Evolutionary conservation across 1,139 yeast species (phyloP).

Genomic region (Groenewaldozyma auringiensis): DNA sequence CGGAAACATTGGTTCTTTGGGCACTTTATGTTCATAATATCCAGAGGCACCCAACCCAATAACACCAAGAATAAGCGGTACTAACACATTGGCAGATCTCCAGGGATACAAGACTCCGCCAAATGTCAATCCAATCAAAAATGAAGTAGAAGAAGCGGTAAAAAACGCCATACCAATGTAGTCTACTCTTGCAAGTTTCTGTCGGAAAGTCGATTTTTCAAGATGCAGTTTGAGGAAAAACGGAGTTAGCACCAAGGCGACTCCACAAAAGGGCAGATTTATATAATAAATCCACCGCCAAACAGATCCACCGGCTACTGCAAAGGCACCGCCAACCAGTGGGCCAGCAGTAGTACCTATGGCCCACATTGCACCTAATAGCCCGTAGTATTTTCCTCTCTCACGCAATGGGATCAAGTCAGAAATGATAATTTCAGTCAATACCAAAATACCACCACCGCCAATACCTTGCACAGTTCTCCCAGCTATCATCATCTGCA

Average conservation of each 20-base stretch:
- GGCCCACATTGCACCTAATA: conserved; percentile 46
- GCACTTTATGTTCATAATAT: conserved; percentile 41
- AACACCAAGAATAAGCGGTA: conserved; percentile 47
- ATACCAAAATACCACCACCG: conserved; percentile 58
- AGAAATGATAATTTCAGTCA: conserved; percentile 50
- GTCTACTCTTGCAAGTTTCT: conserved; percentile 40
- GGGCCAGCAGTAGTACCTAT: conserved; percentile 59
- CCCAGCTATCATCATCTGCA: conserved; percentile 58
- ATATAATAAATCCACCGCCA: conserved; percentile 79
- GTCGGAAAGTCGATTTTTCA: conserved; percentile 34
- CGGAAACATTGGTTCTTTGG: conserved; percentile 44
- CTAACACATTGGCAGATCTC: conserved; percentile 49
- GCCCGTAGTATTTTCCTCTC: conserved; percentile 39
- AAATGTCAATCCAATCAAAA: conserved; percentile 44
- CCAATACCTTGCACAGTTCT: conserved; percentile 65
- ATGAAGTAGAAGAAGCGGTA: conserved; percentile 24
- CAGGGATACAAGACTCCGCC: conserved; percentile 40
- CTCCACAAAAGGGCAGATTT: conserved; percentile 59
- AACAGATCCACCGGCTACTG: conserved; percentile 45
- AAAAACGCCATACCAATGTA: conserved; percentile 27
- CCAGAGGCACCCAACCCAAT: conserved; percentile 35
- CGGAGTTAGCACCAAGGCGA: conserved; percentile 40
- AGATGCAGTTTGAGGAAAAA: conserved; percentile 48
- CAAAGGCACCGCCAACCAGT: conserved; percentile 51
- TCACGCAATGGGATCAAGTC: conserved; percentile 53